Percentiles rank a stretch among this genome's conserved stretches.
Evolutionary conservation across 805 yeast species (phyloP).

Genomic region (Suhomyces xylopsoci): DNA sequence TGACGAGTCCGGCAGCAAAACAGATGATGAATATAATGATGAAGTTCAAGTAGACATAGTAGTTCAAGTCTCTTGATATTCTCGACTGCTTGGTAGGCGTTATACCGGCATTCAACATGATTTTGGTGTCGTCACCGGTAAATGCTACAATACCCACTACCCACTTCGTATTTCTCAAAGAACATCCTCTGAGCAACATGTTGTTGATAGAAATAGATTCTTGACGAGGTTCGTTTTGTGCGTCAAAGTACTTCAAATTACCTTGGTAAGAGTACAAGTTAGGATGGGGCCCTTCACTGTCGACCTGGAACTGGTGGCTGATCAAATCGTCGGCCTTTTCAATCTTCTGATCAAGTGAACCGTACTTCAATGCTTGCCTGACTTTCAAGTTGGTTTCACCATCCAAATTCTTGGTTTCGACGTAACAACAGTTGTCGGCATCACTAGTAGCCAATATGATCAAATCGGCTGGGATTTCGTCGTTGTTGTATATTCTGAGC

Average conservation of each 20-base stretch:
- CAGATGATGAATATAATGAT: constrained; percentile 59
- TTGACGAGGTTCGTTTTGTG: constrained; percentile 18
- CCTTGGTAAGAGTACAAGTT: constrained; percentile 77
- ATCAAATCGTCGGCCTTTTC: constrained; percentile 35
- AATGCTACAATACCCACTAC: constrained; percentile 70
- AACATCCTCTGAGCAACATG: constrained; percentile 66
- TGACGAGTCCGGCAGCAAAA: constrained; percentile 65
- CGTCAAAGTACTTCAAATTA: constrained; percentile 39
- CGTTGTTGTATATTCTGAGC: constrained; percentile 63
- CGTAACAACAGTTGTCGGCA: constrained; percentile 63
- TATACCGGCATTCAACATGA: constrained; percentile 73
- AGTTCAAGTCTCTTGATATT: constrained; percentile 63
- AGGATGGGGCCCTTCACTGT: constrained; percentile 81
- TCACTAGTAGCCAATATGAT: constrained; percentile 66
- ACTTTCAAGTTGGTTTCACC: constrained; percentile 80
- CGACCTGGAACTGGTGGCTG: constrained; percentile 58
- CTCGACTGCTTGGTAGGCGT: constrained; percentile 73
- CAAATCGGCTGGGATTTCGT: constrained; percentile 77
- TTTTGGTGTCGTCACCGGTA: constrained; percentile 74
- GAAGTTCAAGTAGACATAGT: constrained; percentile 65
- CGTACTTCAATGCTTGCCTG: constrained; percentile 67
- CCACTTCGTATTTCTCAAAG: constrained; percentile 75
- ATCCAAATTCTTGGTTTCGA: constrained; percentile 69
- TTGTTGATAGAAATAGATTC: constrained; percentile 66
- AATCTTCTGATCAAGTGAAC: constrained; percentile 45